Evolutionary conservation across 129 eudicot species (phyloP).

Genomic region (Flaveria brownii): DNA sequence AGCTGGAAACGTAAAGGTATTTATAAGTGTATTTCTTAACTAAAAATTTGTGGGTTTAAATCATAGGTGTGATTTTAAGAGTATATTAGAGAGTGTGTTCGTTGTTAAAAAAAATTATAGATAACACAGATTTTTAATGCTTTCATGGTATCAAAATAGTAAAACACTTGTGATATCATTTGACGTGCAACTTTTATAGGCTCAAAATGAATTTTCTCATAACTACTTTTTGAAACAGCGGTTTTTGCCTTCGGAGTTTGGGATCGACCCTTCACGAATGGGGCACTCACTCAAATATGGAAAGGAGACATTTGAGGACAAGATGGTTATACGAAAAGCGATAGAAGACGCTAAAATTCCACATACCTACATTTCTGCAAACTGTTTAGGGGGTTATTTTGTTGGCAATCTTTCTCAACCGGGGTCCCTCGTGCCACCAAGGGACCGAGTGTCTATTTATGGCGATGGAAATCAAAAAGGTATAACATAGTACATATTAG

Average conservation of each 20-base stretch:
- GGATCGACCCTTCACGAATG: slow-evolving; percentile 44
- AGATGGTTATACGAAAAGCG: slow-evolving; percentile 48
- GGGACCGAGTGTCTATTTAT: slow-evolving; percentile 31
- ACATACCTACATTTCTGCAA: slow-evolving; percentile 50
- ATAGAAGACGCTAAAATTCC: slow-evolving; percentile 52
- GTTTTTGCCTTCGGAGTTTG: slow-evolving; percentile 61
- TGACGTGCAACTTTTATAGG: not conserved
- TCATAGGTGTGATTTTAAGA: too few relatives aligned
- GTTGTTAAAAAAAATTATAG: not conserved
- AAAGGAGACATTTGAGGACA: slow-evolving; percentile 39
- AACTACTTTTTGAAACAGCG: slow-evolving; percentile 25
- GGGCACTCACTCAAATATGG: slow-evolving; percentile 36
- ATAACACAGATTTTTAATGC: not conserved
- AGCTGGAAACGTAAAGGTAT: slow-evolving; percentile 78
- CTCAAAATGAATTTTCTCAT: not conserved
- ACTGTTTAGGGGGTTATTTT: slow-evolving; percentile 51
- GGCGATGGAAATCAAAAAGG: slow-evolving; percentile 53
- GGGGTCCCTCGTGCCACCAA: slow-evolving; percentile 41
- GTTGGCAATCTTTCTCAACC: slow-evolving; percentile 41
- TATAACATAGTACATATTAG: not conserved
- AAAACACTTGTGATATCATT: not conserved
- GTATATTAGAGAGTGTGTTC: not conserved
- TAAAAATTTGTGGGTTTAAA: too few relatives aligned
- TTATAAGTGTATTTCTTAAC: not conserved
- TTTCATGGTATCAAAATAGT: not conserved